Base-by-base conservation (phyloP, 1,284 basidiomycete species). In the Xerocomus nothofagi region DNA sequence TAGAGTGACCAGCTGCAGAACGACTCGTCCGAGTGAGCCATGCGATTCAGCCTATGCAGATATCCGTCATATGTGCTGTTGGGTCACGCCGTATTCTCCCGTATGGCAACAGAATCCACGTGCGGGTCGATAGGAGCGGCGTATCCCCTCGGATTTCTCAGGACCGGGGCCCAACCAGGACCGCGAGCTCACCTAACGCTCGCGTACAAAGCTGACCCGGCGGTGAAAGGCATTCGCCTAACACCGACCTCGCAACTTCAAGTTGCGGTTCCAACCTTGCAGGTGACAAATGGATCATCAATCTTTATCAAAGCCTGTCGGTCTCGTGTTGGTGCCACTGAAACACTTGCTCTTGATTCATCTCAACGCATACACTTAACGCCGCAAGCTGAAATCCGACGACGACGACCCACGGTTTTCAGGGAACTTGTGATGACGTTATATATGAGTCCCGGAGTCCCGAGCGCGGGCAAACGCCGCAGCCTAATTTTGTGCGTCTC, bases 101-200 rank as follows among this genome's bases (percentile, higher is more conserved):
- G 26, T 26, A 39, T 20, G 14, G 33, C 47, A 36, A 30, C 34
- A 37, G 27, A 24, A 37, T 46, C 32, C 18, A 30, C 26, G 33
- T 54, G 8, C 18, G 12, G 24, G 1, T 14, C 31, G 26, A 29
- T 37, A 18, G 4, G 24, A 23, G 31, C 18, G 31, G 30, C 17
- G 17, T 45, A 59, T 61, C 40, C 42, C 59, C 60, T 61, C 59
- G 55, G 58, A 34, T 37, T 61, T 65, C 59, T 49, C 62, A 65
- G 45, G 10, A 8, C 10, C 23, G 17, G 29, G 11, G 20, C 1
- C 26, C 31, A 38, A 27, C 33, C 8, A 15, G 29, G 21, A 24
- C 18, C 32, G 30, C 23, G 26, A 37, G 27, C 26, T 53, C n/a
- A 21, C 30, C 30, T 42, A 30, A 40, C 30, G 27, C 20, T 33